Evolutionary conservation across 2,329 filamentous ascomycete genomes (phyloP), one percentile per base, ranked within the genome.

Genomic region (Orbilia quercus): DNA sequence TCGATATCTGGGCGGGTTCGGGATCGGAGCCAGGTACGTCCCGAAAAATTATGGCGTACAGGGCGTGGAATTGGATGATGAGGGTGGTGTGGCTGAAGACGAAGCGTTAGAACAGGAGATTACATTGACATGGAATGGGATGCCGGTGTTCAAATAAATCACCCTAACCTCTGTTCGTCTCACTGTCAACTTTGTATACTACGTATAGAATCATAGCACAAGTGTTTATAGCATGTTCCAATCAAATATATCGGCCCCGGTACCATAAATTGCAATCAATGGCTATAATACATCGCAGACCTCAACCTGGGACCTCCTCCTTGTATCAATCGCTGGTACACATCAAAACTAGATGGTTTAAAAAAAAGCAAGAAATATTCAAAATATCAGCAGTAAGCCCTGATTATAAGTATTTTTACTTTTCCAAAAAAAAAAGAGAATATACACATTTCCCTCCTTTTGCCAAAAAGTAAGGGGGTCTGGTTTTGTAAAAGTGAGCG

Each of bases 101-200:
- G 59, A 72, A n/a, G 38, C 47, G 14, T 18, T 65, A 51, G 67
- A 72, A 18, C 51, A 72, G 20, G 67, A 72, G 34, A 72, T 72
- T 6, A 60, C 67, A 7, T 20, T 72, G 36, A 72, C 59, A 1
- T 72, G 67, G 67, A 65, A 72, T 12, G 67, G 67, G 3, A 11
- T 53, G 7, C 67, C 67, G 0, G 28, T 72, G 31, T 60, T 57
- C 12, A 64, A 59, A 34, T 34, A 22, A 18, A 40, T n/a, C n/a
- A 23, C 16, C 20, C 45, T 31, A 22, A 48, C 16, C 5, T 31
- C 28, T 31, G n/a, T n/a, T n/a, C n/a, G n/a, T n/a, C n/a, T n/a
- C n/a, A n/a, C n/a, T n/a, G n/a, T n/a, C n/a, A n/a, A n/a, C n/a
- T n/a, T n/a, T n/a, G n/a, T n/a, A n/a, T n/a, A n/a, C n/a, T n/a